These are phyloP conservation scores for Ogataea pilisensis DNA, from an alignment of 805 yeast species.

Conservation along the genomic window DNA sequence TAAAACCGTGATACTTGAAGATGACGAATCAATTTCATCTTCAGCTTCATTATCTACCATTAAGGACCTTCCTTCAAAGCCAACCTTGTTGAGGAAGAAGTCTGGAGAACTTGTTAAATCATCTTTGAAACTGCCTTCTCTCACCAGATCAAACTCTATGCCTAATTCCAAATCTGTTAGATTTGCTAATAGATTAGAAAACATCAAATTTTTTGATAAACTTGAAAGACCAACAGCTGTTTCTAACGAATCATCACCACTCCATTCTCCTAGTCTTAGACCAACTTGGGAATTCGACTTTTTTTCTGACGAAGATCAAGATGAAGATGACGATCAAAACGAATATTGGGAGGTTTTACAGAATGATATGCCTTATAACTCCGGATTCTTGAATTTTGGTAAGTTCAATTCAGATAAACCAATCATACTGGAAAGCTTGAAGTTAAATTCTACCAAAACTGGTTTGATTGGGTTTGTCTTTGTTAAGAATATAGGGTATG, in stretches of 20 bases:
- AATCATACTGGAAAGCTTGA: slow-evolving; percentile 34
- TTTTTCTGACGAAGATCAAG: slow-evolving; percentile 22
- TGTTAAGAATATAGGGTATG: slow-evolving; percentile 36
- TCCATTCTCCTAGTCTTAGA: slow-evolving; percentile 19
- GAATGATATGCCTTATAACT: slow-evolving; percentile 29
- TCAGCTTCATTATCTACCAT: slow-evolving; percentile 17
- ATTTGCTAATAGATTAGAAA: slow-evolving; percentile 57
- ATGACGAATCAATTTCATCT: slow-evolving; percentile 6
- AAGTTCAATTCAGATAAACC: slow-evolving; percentile 28
- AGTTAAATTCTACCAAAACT: slow-evolving; percentile 38
- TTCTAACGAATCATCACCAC: slow-evolving; percentile 53
- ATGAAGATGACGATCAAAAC: slow-evolving; percentile 16
- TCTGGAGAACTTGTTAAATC: slow-evolving; percentile 49
- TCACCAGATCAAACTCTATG: slow-evolving; percentile 41
- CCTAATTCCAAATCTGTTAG: slow-evolving; percentile 57
- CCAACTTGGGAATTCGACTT: slow-evolving; percentile 27
- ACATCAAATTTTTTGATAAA: slow-evolving; percentile 61
- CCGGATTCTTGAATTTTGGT: slow-evolving; percentile 27
- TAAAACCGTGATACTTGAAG: slow-evolving; percentile 19
- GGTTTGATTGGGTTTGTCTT: slow-evolving; percentile 38
- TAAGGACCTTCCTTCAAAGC: slow-evolving; percentile 15
- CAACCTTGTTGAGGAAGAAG: slow-evolving; percentile 43
- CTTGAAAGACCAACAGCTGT: slow-evolving; percentile 58
- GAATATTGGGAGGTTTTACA: slow-evolving; percentile 28
- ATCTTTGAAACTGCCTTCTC: slow-evolving; percentile 43